phyloP scores from a whole-genome alignment of 768 basidiomycete genomes.

The Termitomyces eurrhizus region DNA sequence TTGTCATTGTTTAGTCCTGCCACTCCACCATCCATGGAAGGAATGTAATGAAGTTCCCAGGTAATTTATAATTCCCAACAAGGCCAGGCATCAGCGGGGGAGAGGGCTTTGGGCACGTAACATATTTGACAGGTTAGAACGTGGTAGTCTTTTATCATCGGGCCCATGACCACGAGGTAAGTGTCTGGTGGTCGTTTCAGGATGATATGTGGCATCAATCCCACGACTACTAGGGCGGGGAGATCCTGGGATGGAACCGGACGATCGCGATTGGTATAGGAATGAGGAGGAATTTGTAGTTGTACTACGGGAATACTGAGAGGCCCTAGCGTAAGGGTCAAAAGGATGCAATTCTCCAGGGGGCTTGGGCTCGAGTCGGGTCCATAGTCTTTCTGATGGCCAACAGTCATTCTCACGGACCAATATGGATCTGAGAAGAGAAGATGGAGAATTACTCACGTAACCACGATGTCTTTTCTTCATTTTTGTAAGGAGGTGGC shows the following conservation, averaged over 20 bases:
- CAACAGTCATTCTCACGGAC: background rate
- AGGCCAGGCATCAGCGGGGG: background rate
- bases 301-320: background rate
- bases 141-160: background rate
- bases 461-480: background rate
- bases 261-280: background rate
- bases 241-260: background rate
- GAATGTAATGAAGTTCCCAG: background rate
- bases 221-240: background rate
- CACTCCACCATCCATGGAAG: background rate
- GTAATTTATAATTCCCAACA: background rate
- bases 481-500: background rate
- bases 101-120: background rate
- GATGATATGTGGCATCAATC: background rate
- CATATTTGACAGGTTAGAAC: background rate
- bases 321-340: background rate
- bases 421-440: background rate
- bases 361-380: background rate
- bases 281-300: background rate
- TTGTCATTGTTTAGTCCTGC: background rate
- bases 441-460: background rate
- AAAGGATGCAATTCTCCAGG: slow-evolving; percentile 4
- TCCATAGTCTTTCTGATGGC: background rate
- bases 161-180: background rate
- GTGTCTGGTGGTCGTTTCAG: background rate